Percentiles rank a stretch among this genome's conserved stretches.
Conservation (phyloP, 2,329 filamentous ascomycete species). For the Chlorencoelia australis region DNA sequence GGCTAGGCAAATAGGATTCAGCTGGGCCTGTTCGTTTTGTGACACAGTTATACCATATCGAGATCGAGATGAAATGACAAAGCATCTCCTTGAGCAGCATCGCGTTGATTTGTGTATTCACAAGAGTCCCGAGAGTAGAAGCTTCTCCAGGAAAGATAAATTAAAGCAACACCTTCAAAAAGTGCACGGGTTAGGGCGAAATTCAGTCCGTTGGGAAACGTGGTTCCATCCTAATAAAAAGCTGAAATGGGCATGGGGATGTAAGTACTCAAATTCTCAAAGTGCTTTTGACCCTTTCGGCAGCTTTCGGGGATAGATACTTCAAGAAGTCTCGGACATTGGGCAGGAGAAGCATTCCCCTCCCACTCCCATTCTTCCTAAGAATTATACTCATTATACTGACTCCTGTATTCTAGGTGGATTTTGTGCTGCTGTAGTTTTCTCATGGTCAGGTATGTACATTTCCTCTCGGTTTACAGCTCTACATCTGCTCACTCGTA, state of each 20-base stretch:
- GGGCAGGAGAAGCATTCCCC: no score
- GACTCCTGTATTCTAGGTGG: no score
- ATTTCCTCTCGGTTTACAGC: background rate
- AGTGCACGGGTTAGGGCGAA: constrained; percentile 12
- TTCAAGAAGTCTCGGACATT: no score
- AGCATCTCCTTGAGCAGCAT: constrained; percentile 12
- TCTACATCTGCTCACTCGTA: background rate
- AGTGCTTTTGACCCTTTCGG: no score
- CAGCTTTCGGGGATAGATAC: no score
- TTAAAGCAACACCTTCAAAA: constrained; percentile 17
- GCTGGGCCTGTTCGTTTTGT: constrained; percentile 16
- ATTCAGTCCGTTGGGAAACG: constrained; percentile 9
- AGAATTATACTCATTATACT: no score
- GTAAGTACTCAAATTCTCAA: no score
- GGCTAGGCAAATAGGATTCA: background rate
- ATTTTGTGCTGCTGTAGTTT: constrained; percentile 15
- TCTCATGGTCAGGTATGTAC: constrained; percentile 18
- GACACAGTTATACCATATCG: background rate
- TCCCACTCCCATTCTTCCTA: no score
- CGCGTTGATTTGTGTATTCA: constrained; percentile 12
- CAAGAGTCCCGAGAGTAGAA: constrained; percentile 7
- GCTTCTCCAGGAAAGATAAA: constrained; percentile 16
- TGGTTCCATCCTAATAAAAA: constrained; percentile 13
- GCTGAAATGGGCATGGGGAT: constrained; percentile 18
- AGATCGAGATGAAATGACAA: constrained; percentile 8